Conservation (phyloP, 345 rosid species). For the Murraya koenigii region DNA sequence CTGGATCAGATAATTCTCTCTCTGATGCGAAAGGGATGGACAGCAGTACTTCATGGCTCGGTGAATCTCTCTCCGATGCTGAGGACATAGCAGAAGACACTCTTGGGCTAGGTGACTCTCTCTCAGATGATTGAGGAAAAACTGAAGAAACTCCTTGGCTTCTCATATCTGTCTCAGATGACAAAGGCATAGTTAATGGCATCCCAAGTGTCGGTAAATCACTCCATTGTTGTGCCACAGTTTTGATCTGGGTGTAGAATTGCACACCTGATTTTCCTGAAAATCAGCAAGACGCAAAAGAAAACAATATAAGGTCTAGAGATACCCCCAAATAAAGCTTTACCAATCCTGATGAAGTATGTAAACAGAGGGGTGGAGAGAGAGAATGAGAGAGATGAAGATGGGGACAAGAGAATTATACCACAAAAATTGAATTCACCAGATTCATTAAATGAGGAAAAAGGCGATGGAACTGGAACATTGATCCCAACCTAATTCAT, state of each 20-base stretch:
- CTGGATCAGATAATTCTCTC: conserved; percentile 26
- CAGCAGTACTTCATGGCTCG: conserved; percentile 15
- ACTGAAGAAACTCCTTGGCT: conserved; percentile 30
- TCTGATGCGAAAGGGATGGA: neutral
- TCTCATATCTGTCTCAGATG: conserved; percentile 25
- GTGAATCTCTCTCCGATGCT: conserved; percentile 30
- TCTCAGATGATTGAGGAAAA: conserved; percentile 28
- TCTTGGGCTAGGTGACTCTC: conserved; percentile 23
- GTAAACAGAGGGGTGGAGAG: no score
- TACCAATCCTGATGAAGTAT: neutral
- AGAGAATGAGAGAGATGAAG: neutral
- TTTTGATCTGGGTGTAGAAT: conserved; percentile 42
- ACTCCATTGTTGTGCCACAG: conserved; percentile 40
- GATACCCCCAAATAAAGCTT: neutral
- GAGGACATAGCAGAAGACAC: conserved; percentile 18
- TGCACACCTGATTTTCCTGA: conserved; percentile 39
- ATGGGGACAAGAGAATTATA: conserved; percentile 10
- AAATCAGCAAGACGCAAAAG: neutral
- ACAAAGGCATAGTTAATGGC: conserved; percentile 20
- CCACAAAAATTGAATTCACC: conserved; percentile 38
- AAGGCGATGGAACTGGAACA: conserved; percentile 33
- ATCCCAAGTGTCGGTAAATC: conserved; percentile 26
- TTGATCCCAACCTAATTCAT: conserved; percentile 41
- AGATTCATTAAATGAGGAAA: conserved; percentile 23
- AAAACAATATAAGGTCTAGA: neutral